Conservation (phyloP, 768 basidiomycete genomes). For the Mycena albidolilacea region DNA sequence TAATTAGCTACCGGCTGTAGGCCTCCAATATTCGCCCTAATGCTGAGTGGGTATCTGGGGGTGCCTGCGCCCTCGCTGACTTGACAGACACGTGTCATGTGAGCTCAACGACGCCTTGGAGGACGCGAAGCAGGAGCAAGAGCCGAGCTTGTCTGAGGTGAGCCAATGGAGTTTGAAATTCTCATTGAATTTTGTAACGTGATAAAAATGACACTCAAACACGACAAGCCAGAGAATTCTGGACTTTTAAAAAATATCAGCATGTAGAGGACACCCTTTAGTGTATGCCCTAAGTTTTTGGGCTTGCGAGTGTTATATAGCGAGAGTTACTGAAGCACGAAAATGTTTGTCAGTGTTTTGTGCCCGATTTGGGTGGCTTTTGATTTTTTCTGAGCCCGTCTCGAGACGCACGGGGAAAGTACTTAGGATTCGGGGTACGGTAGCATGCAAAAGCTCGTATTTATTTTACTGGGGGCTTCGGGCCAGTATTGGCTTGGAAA, state of each 20-base stretch:
- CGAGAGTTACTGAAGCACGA: too few species aligned
- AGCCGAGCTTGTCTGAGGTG: not conserved
- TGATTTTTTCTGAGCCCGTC: not conserved
- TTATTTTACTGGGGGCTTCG: not conserved
- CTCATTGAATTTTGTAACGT: not conserved
- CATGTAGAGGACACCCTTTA: too few species aligned
- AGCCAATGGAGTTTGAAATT: conserved; percentile 1
- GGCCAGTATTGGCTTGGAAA: conserved; percentile 1
- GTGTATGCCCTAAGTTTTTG: too few species aligned
- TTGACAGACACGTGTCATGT: not conserved
- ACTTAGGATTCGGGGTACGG: not conserved
- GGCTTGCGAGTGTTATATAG: too few species aligned
- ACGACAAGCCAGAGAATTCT: too few species aligned
- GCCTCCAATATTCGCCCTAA: too few species aligned
- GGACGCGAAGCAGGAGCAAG: not conserved
- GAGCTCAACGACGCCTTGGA: not conserved
- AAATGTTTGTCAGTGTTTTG: too few species aligned
- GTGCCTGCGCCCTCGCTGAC: not conserved
- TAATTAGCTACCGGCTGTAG: too few species aligned
- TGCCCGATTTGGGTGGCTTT: not conserved
- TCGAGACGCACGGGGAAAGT: not conserved
- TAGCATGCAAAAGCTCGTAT: not conserved
- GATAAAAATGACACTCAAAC: not conserved
- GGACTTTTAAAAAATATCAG: too few species aligned
- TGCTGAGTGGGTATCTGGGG: not conserved